phyloP scores from a whole-genome alignment of 2,329 filamentous ascomycete species.

The Pleochaeta shiraiana region DNA sequence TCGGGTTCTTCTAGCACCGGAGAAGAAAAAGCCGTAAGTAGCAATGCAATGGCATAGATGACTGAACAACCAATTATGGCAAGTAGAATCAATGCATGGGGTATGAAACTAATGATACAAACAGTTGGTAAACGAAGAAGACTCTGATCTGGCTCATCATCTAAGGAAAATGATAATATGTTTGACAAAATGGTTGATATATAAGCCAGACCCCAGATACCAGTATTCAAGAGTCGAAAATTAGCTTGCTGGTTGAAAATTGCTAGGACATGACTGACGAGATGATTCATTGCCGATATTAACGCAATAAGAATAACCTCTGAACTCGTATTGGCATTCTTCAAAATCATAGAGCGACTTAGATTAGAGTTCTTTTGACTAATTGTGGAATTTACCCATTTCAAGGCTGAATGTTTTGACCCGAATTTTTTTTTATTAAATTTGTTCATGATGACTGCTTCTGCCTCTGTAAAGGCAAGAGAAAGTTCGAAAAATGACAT shows the following conservation, averaged over 20 bases:
- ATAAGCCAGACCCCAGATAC: conserved; percentile 75
- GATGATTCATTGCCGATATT: conserved; percentile 72
- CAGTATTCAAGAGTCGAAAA: conserved; percentile 69
- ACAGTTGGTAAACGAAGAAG: conserved; percentile 80
- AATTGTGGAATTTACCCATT: conserved; percentile 9
- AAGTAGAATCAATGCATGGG: conserved; percentile 65
- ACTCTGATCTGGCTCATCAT: conserved; percentile 37
- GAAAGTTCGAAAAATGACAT: conserved; percentile 97
- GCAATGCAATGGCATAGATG: conserved; percentile 59
- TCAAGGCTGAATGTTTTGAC: conserved; percentile 10
- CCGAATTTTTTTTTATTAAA: conserved; percentile 43
- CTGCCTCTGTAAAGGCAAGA: conserved; percentile 85
- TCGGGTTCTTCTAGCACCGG: conserved; percentile 8
- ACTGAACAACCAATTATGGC: conserved; percentile 55
- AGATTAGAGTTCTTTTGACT: conserved; percentile 23
- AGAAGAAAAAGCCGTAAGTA: conserved; percentile 46
- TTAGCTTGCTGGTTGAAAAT: conserved; percentile 58
- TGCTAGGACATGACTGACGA: conserved; percentile 66
- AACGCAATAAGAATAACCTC: conserved; percentile 74
- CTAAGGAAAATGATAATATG: conserved; percentile 36
- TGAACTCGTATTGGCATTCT: conserved; percentile 67
- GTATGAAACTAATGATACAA: conserved; percentile 85
- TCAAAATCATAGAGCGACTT: conserved; percentile 45
- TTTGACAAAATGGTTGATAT: conserved; percentile 72
- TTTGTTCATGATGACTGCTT: conserved; percentile 64